phyloP scores from a whole-genome alignment of 768 basidiomycete species.

The Phlebiopsis flavidoalba region DNA sequence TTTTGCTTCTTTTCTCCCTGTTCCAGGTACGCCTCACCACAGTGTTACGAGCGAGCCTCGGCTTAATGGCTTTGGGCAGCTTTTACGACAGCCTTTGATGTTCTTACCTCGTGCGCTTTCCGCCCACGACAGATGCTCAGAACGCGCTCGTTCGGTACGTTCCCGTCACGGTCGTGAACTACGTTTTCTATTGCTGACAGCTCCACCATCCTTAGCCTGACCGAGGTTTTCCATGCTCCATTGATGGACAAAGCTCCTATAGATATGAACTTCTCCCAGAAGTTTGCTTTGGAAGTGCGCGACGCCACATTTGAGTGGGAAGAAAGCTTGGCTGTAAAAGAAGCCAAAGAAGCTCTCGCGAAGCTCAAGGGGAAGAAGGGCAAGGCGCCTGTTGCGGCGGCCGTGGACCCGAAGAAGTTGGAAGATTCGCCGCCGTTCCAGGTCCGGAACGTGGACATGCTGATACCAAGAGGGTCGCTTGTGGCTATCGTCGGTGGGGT shows the following conservation, averaged over 20 bases:
- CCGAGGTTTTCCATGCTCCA: slow-evolving; percentile 52
- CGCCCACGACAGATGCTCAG: slow-evolving; percentile 56
- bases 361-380: slow-evolving; percentile 14
- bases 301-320: slow-evolving; percentile 67
- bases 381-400: slow-evolving; percentile 12
- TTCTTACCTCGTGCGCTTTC: slow-evolving; percentile 59
- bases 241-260: slow-evolving; percentile 37
- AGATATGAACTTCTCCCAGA: slow-evolving; percentile 38
- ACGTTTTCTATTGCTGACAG: not conserved
- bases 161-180: slow-evolving; percentile 27
- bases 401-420: slow-evolving; percentile 4
- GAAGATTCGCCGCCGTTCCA: slow-evolving; percentile 37
- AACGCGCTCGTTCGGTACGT: slow-evolving; percentile 48
- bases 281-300: slow-evolving; percentile 44
- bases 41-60: not conserved
- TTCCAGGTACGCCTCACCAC: slow-evolving; percentile 36
- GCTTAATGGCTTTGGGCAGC: slow-evolving; percentile 12
- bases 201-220: slow-evolving; percentile 12
- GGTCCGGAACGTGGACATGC: slow-evolving; percentile 45
- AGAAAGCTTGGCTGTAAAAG: slow-evolving; percentile 19
- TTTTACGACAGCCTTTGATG: slow-evolving; percentile 68
- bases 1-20: slow-evolving; percentile 57
- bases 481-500: slow-evolving; percentile 65
- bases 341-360: slow-evolving; percentile 12
- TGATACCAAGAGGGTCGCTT: slow-evolving; percentile 51